Evolutionary conservation across 495 filamentous ascomycete species (phyloP), one percentile per base, ranked within the genome.

Genomic region (Xylaria grammica): DNA sequence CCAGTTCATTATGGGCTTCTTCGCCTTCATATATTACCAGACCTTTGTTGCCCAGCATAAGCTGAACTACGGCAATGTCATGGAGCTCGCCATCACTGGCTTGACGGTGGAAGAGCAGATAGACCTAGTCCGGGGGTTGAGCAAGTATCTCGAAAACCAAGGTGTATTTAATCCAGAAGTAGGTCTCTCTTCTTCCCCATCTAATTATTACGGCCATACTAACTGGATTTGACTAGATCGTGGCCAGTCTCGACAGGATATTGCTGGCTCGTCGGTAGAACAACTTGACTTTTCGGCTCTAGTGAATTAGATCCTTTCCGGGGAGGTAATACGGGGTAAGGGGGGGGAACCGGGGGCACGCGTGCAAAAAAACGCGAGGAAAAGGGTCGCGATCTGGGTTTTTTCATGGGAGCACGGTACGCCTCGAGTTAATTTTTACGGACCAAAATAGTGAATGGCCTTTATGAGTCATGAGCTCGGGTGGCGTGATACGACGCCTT

Each of bases 1-100:
- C 79, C 96, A 99, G 74, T 97, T 97, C 80, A 98, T 97, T 80
- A 99, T 99, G 96, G 96, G 96, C 10, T 92, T 97, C 81, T 98
- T 99, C 70, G 87, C 96, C 13, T 98, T 91, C 78, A 91, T 99
- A 83, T 99, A 99, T 78, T 98, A 95, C 78, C 92, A 97, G 76
- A 94, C 92, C 71, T 99, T 99, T 75, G 95, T 99, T 72, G 94
- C 94, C 9, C 82, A 91, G 19, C 87, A 94, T 78, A 90, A 89
- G 69, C 87, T 90, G 9, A 91, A 82, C 60, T 89, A 96, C 13
- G 94, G 93, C 4, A 87, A 87, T 53, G 89, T 98, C 32, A 89
- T 99, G 66, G 94, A 98, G 81, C 84, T 85, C 36, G 93, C 89
- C 32, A 94, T 98, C 69, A 94, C 87, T 22, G 93, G 93, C 9